Conservation (phyloP, 768 basidiomycete genomes). For the Hypsizygus marmoreus region DNA sequence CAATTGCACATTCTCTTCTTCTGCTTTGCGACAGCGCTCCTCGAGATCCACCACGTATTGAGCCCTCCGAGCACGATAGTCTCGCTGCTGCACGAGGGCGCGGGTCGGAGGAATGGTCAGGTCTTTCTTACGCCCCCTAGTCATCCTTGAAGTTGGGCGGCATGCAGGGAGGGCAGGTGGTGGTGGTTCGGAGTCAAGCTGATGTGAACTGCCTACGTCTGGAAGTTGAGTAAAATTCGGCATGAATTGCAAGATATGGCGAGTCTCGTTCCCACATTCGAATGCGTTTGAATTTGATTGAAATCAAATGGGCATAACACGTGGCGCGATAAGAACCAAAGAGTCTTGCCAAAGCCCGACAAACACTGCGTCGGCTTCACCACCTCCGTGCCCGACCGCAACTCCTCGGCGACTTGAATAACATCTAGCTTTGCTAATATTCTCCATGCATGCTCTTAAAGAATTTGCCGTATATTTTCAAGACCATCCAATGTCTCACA, state of each 20-base stretch:
- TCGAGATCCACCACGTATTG: constrained; percentile 59
- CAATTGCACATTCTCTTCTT: constrained; percentile 55
- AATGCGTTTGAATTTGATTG: constrained; percentile 24
- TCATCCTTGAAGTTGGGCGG: constrained; percentile 38
- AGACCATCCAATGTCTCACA: too few species aligned
- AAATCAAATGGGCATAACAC: constrained; percentile 22
- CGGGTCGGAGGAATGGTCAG: constrained; percentile 59
- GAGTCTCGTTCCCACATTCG: constrained; percentile 20
- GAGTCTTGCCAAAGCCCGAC: constrained; percentile 4
- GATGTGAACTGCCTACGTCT: constrained; percentile 10
- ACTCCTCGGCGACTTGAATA: too few species aligned
- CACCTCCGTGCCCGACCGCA: too few species aligned
- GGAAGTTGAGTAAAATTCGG: constrained; percentile 27
- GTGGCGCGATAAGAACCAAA: constrained; percentile 15
- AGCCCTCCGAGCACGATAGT: constrained; percentile 64
- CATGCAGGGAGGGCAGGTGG: constrained; percentile 14
- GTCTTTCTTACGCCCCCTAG: constrained; percentile 68
- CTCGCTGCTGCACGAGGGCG: constrained; percentile 61
- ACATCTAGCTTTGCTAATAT: too few species aligned
- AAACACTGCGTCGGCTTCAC: constrained; percentile 1
- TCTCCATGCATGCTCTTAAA: too few species aligned
- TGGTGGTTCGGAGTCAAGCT: constrained; percentile 13
- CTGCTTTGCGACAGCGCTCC: constrained; percentile 50
- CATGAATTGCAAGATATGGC: constrained; percentile 37
- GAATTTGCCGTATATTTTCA: too few species aligned